phyloP scores from a whole-genome alignment of 352 stramenopile genomes.

The Pythium oligandrum region DNA sequence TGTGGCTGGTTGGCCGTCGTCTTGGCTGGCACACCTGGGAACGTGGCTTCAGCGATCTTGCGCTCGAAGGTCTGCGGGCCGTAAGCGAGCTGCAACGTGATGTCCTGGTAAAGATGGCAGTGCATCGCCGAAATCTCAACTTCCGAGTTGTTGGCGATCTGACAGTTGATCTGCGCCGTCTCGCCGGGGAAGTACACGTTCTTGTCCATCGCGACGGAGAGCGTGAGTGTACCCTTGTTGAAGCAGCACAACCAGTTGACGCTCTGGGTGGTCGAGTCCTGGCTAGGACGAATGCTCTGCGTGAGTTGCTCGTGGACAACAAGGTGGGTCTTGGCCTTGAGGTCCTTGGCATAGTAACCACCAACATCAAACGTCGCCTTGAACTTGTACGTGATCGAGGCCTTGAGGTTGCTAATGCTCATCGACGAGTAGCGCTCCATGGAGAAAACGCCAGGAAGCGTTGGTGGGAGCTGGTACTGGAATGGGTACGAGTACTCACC shows the following conservation, averaged over 20 bases:
- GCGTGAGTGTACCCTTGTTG: slow-evolving; percentile 40
- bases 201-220: slow-evolving; percentile 70
- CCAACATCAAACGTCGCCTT: slow-evolving; percentile 63
- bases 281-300: slow-evolving; percentile 26
- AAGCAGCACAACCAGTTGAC: slow-evolving; percentile 64
- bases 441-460: slow-evolving; percentile 50
- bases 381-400: slow-evolving; percentile 77
- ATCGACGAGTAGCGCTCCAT: slow-evolving; percentile 40
- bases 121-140: slow-evolving; percentile 58
- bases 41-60: slow-evolving; percentile 32
- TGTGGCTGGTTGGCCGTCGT: slow-evolving; percentile 39
- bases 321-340: slow-evolving; percentile 54
- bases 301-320: slow-evolving; percentile 57
- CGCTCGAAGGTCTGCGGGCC: slow-evolving; percentile 33
- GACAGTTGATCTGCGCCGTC: slow-evolving; percentile 52
- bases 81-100: slow-evolving; percentile 28
- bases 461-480: slow-evolving; percentile 48
- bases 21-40: slow-evolving; percentile 38
- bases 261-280: slow-evolving; percentile 50
- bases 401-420: slow-evolving; percentile 37
- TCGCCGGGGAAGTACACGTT: slow-evolving; percentile 62
- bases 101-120: slow-evolving; percentile 49
- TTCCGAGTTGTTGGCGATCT: slow-evolving; percentile 53
- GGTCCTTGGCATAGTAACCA: slow-evolving; percentile 54
- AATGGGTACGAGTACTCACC: slow-evolving; percentile 65